phyloP scores from a whole-genome alignment of 164 flowering plant species.

The Dillenia suffruticosa region DNA sequence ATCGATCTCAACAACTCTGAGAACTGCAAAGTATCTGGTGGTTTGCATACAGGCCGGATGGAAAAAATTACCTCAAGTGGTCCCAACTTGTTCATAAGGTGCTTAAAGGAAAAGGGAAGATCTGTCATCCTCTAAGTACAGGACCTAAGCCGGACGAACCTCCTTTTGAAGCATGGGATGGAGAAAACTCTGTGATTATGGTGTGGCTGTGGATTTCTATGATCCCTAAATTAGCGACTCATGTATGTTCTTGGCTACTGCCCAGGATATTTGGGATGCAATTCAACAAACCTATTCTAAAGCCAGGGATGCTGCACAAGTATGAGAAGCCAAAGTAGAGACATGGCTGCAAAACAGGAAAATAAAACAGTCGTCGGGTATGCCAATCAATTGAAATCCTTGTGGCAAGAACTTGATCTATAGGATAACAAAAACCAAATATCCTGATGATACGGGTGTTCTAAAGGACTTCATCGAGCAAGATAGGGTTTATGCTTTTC shows the following conservation, averaged over 20 bases:
- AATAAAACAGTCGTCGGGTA: too few species aligned
- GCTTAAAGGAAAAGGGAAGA: too few species aligned
- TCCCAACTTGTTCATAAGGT: not conserved
- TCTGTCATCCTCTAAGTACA: not conserved
- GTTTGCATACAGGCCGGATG: too few species aligned
- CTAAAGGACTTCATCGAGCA: constrained; percentile 2
- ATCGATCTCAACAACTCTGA: too few species aligned
- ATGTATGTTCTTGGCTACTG: too few species aligned
- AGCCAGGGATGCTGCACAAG: constrained; percentile 1
- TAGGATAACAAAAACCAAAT: not conserved
- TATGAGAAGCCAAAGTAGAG: not conserved
- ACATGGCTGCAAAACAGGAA: not conserved
- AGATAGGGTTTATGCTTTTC: not conserved
- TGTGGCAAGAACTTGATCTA: constrained; percentile 7
- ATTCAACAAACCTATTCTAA: not conserved
- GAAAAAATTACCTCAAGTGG: constrained; percentile 5
- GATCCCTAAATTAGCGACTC: too few species aligned
- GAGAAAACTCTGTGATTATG: constrained; percentile 1
- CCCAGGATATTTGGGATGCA: not conserved
- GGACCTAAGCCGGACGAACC: constrained; percentile 5
- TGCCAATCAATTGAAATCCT: not conserved
- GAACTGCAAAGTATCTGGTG: too few species aligned
- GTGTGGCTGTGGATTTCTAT: not conserved
- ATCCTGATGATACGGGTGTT: not conserved
- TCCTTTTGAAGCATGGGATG: constrained; percentile 7